Evolutionary conservation across 202 grass and related monocot genomes (phyloP).

Genomic region (Zizania palustris): DNA sequence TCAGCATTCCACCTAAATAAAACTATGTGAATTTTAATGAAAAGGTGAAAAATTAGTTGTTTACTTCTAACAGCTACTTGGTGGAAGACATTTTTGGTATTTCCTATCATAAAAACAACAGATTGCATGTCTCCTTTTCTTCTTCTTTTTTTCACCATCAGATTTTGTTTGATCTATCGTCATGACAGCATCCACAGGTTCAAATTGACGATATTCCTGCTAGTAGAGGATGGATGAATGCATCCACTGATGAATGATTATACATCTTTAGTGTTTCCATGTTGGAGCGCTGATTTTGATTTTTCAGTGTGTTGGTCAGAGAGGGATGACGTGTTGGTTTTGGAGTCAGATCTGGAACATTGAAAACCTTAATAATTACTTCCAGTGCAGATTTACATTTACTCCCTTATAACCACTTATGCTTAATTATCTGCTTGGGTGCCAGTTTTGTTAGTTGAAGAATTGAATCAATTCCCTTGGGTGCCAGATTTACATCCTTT

Average conservation of each 20-base stretch:
- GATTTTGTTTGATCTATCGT: background rate
- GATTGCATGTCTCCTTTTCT: background rate
- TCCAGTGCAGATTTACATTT: too few relatives aligned
- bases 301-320: background rate
- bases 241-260: background rate
- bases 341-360: background rate
- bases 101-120: background rate
- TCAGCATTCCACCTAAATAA: background rate
- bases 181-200: too few relatives aligned
- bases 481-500: too few relatives aligned
- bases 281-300: background rate
- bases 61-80: background rate
- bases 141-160: background rate
- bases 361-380: background rate
- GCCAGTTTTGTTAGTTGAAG: conserved; percentile 26
- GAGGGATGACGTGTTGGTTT: background rate
- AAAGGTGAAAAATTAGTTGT: too few relatives aligned
- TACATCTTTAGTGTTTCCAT: background rate
- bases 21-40: background rate
- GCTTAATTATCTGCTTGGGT: background rate
- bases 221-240: background rate
- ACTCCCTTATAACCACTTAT: background rate
- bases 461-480: background rate
- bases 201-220: too few relatives aligned
- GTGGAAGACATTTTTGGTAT: background rate